Evolutionary conservation across 2,329 filamentous ascomycete genomes (phyloP).

Genomic region (Neopestalotiopsis sp.): DNA sequence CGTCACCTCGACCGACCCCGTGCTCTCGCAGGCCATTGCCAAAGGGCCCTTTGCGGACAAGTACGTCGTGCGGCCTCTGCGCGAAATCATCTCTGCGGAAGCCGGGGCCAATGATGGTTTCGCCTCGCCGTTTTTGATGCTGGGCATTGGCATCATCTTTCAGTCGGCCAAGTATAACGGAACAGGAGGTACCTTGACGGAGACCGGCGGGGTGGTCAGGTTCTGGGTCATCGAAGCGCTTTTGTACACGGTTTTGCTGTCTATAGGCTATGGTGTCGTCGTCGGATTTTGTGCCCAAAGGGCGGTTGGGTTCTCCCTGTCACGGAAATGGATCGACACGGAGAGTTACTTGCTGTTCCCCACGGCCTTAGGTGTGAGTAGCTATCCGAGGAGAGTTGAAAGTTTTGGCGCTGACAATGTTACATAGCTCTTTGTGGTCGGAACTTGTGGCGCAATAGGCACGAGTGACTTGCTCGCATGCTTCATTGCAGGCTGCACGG

Average conservation of each 20-base stretch:
- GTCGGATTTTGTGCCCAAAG: conserved; percentile 54
- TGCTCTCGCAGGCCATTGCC: conserved; percentile 66
- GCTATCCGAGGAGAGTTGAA: not conserved
- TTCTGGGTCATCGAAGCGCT: conserved; percentile 66
- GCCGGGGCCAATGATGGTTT: conserved; percentile 68
- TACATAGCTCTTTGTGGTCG: conserved; percentile 58
- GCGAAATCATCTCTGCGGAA: conserved; percentile 67
- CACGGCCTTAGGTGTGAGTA: conserved; percentile 49
- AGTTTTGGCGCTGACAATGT: not conserved
- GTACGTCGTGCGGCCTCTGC: conserved; percentile 59
- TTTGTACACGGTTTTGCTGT: conserved; percentile 62
- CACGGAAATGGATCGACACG: conserved; percentile 58
- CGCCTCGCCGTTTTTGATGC: conserved; percentile 65
- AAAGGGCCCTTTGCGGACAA: conserved; percentile 68
- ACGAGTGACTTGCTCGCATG: conserved; percentile 66
- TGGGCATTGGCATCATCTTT: conserved; percentile 61
- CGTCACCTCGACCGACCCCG: conserved; percentile 65
- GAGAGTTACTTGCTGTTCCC: conserved; percentile 60
- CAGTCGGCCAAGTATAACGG: conserved; percentile 33
- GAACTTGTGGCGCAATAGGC: conserved; percentile 61
- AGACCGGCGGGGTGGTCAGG: conserved; percentile 48
- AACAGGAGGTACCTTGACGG: not conserved
- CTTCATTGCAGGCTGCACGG: conserved; percentile 61
- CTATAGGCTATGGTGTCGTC: conserved; percentile 55
- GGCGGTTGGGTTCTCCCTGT: conserved; percentile 48